These are phyloP conservation scores for Emmonsiellopsis sp. DNA, from an alignment of 2,329 filamentous ascomycete genomes.

Conservation along the genomic window DNA sequence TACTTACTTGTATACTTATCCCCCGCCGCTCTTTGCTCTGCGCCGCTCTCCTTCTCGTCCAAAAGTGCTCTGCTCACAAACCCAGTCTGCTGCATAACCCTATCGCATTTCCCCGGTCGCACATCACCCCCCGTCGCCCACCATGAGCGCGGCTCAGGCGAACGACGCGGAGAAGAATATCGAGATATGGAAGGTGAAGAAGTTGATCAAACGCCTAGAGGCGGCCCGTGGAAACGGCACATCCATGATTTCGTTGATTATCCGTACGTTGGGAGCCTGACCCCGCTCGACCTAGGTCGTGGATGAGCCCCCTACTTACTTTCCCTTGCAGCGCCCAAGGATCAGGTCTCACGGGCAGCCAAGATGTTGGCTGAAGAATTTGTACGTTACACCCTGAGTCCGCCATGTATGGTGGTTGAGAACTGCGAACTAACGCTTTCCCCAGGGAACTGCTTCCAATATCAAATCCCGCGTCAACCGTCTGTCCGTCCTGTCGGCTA, in stretches of 20 bases:
- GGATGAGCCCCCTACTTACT: background rate
- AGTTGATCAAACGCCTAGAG: conserved; percentile 97
- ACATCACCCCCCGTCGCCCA: conserved; percentile 35
- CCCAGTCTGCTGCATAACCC: conserved; percentile 5
- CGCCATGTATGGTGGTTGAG: conserved; percentile 5
- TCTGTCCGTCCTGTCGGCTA: conserved; percentile 93
- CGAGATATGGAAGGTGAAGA: conserved; percentile 90
- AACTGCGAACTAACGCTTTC: conserved; percentile 11
- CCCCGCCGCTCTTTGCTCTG: too few relatives aligned
- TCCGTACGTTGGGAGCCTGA: conserved; percentile 55
- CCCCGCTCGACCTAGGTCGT: background rate
- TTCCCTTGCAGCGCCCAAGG: conserved; percentile 67
- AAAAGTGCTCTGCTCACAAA: background rate
- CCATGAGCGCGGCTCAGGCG: conserved; percentile 69
- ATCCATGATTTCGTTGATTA: conserved; percentile 98
- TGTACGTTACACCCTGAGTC: conserved; percentile 43
- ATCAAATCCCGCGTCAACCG: conserved; percentile 99
- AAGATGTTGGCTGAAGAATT: conserved; percentile 99
- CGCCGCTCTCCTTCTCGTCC: background rate
- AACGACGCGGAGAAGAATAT: conserved; percentile 98
- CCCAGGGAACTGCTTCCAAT: conserved; percentile 89
- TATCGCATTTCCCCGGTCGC: conserved; percentile 12
- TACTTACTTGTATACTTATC: background rate
- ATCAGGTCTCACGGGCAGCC: conserved; percentile 87
- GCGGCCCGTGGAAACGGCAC: conserved; percentile 96